Percentiles rank a stretch among this genome's conserved stretches.
These are phyloP conservation scores for Ambrosiella beaveri DNA, from an alignment of 2,329 filamentous ascomycete species.

Conservation along the genomic window DNA sequence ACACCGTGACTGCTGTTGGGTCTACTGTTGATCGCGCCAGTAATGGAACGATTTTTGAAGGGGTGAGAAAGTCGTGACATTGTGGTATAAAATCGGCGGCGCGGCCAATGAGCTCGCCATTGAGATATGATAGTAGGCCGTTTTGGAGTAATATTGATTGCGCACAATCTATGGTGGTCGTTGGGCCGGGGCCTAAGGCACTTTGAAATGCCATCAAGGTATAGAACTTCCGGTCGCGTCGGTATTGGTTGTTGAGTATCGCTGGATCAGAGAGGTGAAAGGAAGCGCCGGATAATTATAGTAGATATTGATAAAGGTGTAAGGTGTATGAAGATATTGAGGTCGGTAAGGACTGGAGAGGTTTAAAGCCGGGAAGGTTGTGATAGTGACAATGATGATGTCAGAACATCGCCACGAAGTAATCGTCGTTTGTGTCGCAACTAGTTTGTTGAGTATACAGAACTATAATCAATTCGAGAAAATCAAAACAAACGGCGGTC, in stretches of 20 bases:
- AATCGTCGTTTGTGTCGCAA: too few species aligned
- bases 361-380: neutral
- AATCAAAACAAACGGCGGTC: too few species aligned
- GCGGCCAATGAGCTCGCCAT: constrained; percentile 5
- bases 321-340: too few species aligned
- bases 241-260: too few species aligned
- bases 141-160: constrained; percentile 9
- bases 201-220: neutral
- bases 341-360: neutral
- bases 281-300: too few species aligned
- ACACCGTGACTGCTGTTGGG: constrained; percentile 19
- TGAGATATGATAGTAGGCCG: constrained; percentile 8
- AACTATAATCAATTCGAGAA: too few species aligned
- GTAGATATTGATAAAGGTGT: too few species aligned
- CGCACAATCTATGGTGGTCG: constrained; percentile 8
- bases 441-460: too few species aligned
- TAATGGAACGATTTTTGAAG: constrained; percentile 1
- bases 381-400: too few species aligned
- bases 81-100: constrained; percentile 6
- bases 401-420: too few species aligned
- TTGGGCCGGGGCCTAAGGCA: neutral
- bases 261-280: too few species aligned
- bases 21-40: constrained; percentile 8
- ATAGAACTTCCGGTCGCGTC: neutral
- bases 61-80: constrained; percentile 2